Evolutionary conservation across 768 basidiomycete genomes (phyloP), one percentile per base, ranked within the genome.

Genomic region (Leccinum truebloodii): DNA sequence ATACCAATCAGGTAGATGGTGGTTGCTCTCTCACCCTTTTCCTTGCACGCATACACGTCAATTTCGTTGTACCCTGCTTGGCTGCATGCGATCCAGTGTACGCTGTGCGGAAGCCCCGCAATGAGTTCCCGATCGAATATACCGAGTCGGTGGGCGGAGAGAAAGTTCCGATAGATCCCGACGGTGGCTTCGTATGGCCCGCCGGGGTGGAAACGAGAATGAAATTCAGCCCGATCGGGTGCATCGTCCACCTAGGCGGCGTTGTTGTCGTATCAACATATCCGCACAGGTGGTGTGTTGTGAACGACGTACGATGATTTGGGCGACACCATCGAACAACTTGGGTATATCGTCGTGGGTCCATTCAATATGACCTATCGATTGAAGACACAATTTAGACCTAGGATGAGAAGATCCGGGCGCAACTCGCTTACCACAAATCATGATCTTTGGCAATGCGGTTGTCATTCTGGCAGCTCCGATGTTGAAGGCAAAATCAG

Each of bases 1-100:
- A 34, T 34, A 0, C 0, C 32, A 13, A 34, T 34, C 32, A 13
- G 12, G 32, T 34, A 34, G 32, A 34, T 5, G 12, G 10, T 10
- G n/a, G 8, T 86, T 85, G 50, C 80, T 24, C 13, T 76, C 90
- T 72, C 72, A 94, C 90, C 90, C 71, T 82, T 82, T 14, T 80
- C 83, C 69, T 86, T 90, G 71, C 87, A 88, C 1, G 87, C 88
- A 12, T 77, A 76, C 12, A 94, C 85, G 67, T 94, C 88, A 59
- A 95, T 85, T 48, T 85, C 83, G 72, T 96, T 90, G 69, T 94
- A 96, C 0, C 94, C 93, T 0, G 94, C 92, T 14, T 91, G 93
- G 57, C 92, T 93, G 71, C 92, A 92, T 2, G 88, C 89, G 69
- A 95, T 91, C 87, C 89, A 94, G 71, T 86, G 85, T 54, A 94